Conservation (phyloP, 768 basidiomycete genomes). For the Bullera alba region DNA sequence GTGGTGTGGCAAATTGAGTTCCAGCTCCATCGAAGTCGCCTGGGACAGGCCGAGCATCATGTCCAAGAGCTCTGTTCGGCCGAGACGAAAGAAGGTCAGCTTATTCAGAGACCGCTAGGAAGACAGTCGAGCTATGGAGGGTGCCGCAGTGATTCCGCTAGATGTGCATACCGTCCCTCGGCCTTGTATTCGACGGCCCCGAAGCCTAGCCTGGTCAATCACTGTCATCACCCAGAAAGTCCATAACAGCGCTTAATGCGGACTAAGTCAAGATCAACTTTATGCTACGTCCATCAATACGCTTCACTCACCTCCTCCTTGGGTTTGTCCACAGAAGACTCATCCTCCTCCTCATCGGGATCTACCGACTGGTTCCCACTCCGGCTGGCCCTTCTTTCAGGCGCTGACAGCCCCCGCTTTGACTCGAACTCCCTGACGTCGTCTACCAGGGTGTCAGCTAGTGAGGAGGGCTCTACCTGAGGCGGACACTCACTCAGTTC, state of each 20-base stretch:
- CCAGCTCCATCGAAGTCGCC: too few relatives aligned
- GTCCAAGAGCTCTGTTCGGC: too few relatives aligned
- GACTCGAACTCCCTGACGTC: slow-evolving; percentile 37
- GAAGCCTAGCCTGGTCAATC: too few relatives aligned
- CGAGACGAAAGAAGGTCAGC: too few relatives aligned
- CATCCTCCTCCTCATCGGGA: slow-evolving; percentile 3
- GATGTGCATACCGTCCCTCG: too few relatives aligned
- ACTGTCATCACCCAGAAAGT: slow-evolving; percentile 21
- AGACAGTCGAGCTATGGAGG: too few relatives aligned
- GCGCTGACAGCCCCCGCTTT: slow-evolving; percentile 20
- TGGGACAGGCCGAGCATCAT: too few relatives aligned
- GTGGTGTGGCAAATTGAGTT: too few relatives aligned
- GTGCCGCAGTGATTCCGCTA: too few relatives aligned
- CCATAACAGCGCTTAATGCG: slow-evolving; percentile 23
- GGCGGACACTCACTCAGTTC: slow-evolving; percentile 59
- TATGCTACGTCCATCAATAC: not conserved
- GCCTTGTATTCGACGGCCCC: too few relatives aligned
- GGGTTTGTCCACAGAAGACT: slow-evolving; percentile 2
- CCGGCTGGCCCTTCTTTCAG: not conserved
- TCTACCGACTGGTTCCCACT: not conserved
- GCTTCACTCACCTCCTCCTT: slow-evolving; percentile 1
- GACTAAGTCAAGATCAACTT: slow-evolving; percentile 10
- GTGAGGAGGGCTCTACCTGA: not conserved
- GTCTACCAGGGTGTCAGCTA: slow-evolving; percentile 14
- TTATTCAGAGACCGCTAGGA: too few relatives aligned